Conservation (phyloP, 805 yeast genomes). For the Vanderwaltozyma polyspora region DNA sequence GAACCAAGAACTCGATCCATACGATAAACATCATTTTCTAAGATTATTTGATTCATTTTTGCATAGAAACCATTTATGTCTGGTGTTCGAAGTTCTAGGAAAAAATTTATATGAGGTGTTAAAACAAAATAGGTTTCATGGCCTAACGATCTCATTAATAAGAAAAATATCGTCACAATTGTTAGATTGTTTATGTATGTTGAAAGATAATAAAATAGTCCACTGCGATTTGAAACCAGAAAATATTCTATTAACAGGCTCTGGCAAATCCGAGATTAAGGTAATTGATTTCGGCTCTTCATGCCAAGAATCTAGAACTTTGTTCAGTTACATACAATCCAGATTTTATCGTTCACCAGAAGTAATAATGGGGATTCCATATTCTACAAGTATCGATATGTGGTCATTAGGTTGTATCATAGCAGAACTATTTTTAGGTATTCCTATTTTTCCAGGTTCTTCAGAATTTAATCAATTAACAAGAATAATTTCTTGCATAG, state of each 20-base stretch:
- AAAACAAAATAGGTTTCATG: slow-evolving; percentile 88
- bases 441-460: slow-evolving; percentile 89
- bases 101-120: slow-evolving; percentile 83
- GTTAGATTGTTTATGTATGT: slow-evolving; percentile 64
- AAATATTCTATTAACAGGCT: slow-evolving; percentile 68
- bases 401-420: slow-evolving; percentile 94
- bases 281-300: slow-evolving; percentile 95
- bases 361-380: slow-evolving; percentile 85
- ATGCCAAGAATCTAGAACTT: slow-evolving; percentile 79
- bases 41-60: slow-evolving; percentile 77
- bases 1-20: slow-evolving; percentile 55
- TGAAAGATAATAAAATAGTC: slow-evolving; percentile 73
- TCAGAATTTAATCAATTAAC: slow-evolving; percentile 84
- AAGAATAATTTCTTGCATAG: slow-evolving; percentile 72
- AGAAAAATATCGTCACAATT: slow-evolving; percentile 69
- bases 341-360: slow-evolving; percentile 93
- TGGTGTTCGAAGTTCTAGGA: slow-evolving; percentile 82
- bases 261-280: slow-evolving; percentile 66
- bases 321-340: slow-evolving; percentile 86
- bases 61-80: slow-evolving; percentile 83
- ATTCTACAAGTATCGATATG: slow-evolving; percentile 87
- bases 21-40: slow-evolving; percentile 63
- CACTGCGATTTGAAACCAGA: slow-evolving; percentile 98
- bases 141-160: slow-evolving; percentile 69
- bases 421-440: slow-evolving; percentile 80